Conservation (phyloP, 1,139 yeast genomes). For the Scheffersomyces insectosa region DNA sequence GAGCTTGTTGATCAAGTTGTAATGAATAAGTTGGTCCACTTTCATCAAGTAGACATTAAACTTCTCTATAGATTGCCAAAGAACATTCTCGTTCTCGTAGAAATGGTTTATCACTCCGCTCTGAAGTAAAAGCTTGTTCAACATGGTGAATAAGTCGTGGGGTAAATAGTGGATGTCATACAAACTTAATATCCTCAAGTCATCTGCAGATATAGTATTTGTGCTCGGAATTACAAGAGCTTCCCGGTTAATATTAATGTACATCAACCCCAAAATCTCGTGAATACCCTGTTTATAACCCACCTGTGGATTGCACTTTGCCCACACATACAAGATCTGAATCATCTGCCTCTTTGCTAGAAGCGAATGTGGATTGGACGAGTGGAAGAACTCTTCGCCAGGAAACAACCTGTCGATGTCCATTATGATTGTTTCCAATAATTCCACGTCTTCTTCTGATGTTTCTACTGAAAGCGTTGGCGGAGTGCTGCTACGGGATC, state of each 20-base stretch:
- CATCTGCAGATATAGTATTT: slow-evolving; percentile 35
- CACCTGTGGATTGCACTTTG: slow-evolving; percentile 50
- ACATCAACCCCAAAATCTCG: slow-evolving; percentile 64
- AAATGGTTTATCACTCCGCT: slow-evolving; percentile 39
- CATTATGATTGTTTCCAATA: slow-evolving; percentile 51
- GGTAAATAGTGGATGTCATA: slow-evolving; percentile 39
- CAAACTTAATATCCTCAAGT: slow-evolving; percentile 35
- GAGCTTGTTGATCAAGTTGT: slow-evolving; percentile 46
- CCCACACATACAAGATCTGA: slow-evolving; percentile 55
- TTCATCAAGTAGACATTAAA: slow-evolving; percentile 50
- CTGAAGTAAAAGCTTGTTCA: slow-evolving; percentile 42
- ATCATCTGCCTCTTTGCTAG: slow-evolving; percentile 44
- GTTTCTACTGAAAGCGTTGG: slow-evolving; percentile 4
- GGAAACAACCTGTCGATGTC: slow-evolving; percentile 68
- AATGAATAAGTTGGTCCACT: slow-evolving; percentile 48
- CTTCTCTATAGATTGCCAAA: slow-evolving; percentile 47
- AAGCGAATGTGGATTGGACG: slow-evolving; percentile 16
- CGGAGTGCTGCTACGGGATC: slow-evolving; percentile 2
- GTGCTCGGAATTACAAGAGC: slow-evolving; percentile 35
- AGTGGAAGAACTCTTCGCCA: slow-evolving; percentile 53
- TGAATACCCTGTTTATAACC: slow-evolving; percentile 73
- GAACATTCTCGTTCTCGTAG: slow-evolving; percentile 42
- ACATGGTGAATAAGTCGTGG: slow-evolving; percentile 50
- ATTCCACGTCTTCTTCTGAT: slow-evolving; percentile 13
- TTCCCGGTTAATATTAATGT: slow-evolving; percentile 48